phyloP scores from a whole-genome alignment of 2,329 filamentous ascomycete species.

The Cladosporium sp. region DNA sequence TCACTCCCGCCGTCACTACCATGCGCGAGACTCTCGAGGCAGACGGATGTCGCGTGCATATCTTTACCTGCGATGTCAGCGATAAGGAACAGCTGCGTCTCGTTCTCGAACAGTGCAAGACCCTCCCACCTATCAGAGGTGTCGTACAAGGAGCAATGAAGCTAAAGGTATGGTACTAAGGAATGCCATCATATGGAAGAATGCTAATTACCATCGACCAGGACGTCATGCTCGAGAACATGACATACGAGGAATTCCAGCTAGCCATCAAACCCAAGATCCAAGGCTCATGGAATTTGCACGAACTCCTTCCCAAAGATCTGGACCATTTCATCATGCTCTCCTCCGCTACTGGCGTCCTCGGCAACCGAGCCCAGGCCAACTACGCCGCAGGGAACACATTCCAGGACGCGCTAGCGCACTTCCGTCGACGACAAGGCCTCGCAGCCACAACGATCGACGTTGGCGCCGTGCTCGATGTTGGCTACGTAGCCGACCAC shows the following conservation, averaged over 20 bases:
- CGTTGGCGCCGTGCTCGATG: slow-evolving; percentile 19
- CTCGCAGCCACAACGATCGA: slow-evolving; percentile 26
- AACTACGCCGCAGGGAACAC: slow-evolving; percentile 23
- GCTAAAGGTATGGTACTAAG: neutral
- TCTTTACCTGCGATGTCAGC: neutral
- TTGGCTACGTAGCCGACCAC: neutral
- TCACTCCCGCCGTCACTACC: neutral
- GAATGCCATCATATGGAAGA: neutral
- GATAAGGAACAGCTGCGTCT: neutral
- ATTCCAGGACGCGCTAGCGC: slow-evolving; percentile 25
- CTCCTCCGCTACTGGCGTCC: slow-evolving; percentile 21
- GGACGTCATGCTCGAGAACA: slow-evolving; percentile 20
- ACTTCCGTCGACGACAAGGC: slow-evolving; percentile 24
- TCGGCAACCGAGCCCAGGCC: slow-evolving; percentile 22
- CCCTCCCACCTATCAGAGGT: slow-evolving; percentile 9
- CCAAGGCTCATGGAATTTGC: slow-evolving; percentile 26
- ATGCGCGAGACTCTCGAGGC: neutral
- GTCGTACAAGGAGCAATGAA: slow-evolving; percentile 29
- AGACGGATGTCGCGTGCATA: neutral
- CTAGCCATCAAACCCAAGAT: slow-evolving; percentile 23
- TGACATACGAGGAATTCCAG: slow-evolving; percentile 22
- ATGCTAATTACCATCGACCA: slow-evolving; percentile 24
- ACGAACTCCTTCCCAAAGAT: slow-evolving; percentile 17
- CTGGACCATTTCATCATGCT: slow-evolving; percentile 32
- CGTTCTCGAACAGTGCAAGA: neutral